Conservation (phyloP, 73 alveolate genomes). For the Durusdinium trenchii region DNA sequence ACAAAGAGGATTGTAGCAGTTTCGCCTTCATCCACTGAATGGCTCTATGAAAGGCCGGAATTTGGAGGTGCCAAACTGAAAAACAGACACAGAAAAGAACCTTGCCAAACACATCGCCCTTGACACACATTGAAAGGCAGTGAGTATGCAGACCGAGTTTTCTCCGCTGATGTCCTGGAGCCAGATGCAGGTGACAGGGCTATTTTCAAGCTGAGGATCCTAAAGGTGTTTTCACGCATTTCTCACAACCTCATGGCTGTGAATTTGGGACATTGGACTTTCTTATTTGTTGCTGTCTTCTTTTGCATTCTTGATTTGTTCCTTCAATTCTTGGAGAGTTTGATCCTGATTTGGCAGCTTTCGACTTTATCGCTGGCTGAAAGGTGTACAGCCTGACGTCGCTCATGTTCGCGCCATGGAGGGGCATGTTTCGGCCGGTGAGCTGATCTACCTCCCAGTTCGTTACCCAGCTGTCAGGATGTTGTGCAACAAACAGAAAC, state of each 20-base stretch:
- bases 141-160: conserved; percentile 91
- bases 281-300: background rate
- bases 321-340: background rate
- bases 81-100: background rate
- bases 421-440: conserved; percentile 52
- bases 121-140: conserved; percentile 2
- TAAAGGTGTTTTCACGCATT: too few relatives aligned
- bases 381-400: conserved; percentile 61
- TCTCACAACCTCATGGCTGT: background rate
- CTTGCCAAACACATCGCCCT: background rate
- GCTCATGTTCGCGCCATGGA: conserved; percentile 52
- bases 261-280: background rate
- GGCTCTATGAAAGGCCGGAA: conserved; percentile 79
- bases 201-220: too few relatives aligned
- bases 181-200: conserved; percentile 68
- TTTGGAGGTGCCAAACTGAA: conserved; percentile 59
- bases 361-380: background rate
- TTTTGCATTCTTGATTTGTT: background rate
- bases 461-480: too few relatives aligned
- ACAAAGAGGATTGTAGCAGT: conserved; percentile 33
- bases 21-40: conserved; percentile 62
- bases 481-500: too few relatives aligned
- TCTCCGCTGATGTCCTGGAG: conserved; percentile 63
- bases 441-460: conserved; percentile 68
- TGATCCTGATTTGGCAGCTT: background rate